Evolutionary conservation across 2,329 filamentous ascomycete species (phyloP), one percentile per base, ranked within the genome.

Genomic region (Exophiala sp.): DNA sequence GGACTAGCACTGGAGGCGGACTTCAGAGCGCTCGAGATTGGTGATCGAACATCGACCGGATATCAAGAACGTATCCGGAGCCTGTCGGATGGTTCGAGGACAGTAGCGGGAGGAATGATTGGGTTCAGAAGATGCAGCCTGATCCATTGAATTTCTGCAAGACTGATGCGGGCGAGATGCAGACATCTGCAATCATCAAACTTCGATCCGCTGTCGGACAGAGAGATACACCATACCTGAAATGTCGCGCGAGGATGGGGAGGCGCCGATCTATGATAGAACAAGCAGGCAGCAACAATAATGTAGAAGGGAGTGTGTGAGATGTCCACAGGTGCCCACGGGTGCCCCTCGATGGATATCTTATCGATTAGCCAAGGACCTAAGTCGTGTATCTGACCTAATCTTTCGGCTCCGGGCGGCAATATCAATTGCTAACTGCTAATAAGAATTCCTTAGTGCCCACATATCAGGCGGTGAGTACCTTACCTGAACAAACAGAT

Each of bases 41-140:
- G 38, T 34, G 24, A 8, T 29, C 5, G 5, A 29, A 8, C 20
- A 40, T 24, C 50, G 40, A 40, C 54, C 38, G 50, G 56, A 56
- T 55, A 52, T 55, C 44, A 49, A 50, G 41, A 55, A 52, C 52
- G 18, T 35, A 47, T 53, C 50, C 50, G 54, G 50, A 50, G 50
- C 32, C 40, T 21, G 9, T 24, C 45, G 49, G 50, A 38, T 48
- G 45, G 14, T 29, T 29, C 24, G 24, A 29, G 24, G 24, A 29
- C 24, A 29, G 24, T 8, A 29, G 7, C 5, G 24, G 24, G 7
- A 8, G 24, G 24, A 8, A 5, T 29, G 24, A 29, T 5, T 29
- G 24, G 24, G 24, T 29, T 29, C 5, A 29, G 24, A 8, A 29
- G 24, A 8, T 29, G 24, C 24, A 29, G 24, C 24, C 24, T 29